Conservation (phyloP, 257 asterid species). For the Gentiana straminea region DNA sequence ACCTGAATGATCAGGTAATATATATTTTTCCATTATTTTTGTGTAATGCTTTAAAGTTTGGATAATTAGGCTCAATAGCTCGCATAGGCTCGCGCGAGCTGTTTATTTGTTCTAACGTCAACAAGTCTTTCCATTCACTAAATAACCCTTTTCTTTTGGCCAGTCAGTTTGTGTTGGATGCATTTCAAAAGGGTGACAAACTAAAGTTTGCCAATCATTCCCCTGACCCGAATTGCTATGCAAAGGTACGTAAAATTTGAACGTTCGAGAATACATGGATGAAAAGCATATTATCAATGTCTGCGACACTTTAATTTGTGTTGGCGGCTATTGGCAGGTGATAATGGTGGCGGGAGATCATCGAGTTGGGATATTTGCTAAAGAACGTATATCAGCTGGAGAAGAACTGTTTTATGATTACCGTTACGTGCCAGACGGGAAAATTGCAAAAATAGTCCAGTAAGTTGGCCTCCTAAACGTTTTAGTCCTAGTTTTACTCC, state of each 20-base stretch:
- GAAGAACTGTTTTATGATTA: constrained; percentile 90
- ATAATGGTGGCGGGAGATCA: constrained; percentile 91
- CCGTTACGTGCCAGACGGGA: constrained; percentile 21
- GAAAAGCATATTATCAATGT: background rate
- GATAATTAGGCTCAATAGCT: no score
- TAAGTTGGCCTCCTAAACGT: no score
- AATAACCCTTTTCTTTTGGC: no score
- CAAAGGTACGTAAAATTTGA: constrained; percentile 40
- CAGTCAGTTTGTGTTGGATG: constrained; percentile 82
- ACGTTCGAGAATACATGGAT: background rate
- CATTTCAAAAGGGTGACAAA: constrained; percentile 81
- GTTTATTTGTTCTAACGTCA: no score
- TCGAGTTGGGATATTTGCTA: constrained; percentile 85
- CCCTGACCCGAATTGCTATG: constrained; percentile 89
- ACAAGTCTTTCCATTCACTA: no score
- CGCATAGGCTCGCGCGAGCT: no score
- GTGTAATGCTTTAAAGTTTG: no score
- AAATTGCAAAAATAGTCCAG: no score
- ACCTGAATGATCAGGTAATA: constrained; percentile 79
- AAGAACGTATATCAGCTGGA: constrained; percentile 66
- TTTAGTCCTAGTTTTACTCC: no score
- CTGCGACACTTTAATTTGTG: background rate
- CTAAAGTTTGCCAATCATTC: constrained; percentile 92
- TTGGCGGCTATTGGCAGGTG: constrained; percentile 43
- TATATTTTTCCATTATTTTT: background rate